Evolutionary conservation across 805 yeast species (phyloP), one percentile per base, ranked within the genome.

Genomic region (Blastobotrys americana): DNA sequence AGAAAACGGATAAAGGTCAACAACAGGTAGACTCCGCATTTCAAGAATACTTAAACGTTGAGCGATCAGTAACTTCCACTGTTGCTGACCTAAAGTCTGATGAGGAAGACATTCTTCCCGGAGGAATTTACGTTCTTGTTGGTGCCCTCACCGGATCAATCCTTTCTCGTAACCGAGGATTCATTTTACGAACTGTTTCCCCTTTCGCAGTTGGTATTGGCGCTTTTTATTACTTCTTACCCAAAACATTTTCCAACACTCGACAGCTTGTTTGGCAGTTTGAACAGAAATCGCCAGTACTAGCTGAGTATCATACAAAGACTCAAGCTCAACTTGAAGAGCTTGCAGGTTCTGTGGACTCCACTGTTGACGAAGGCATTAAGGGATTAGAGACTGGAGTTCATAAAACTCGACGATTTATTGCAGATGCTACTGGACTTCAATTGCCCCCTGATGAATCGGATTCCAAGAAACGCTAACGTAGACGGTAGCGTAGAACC

Each of bases 81-180:
- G 61, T 84, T 8, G 71, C 88, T 21, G 70, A 70, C 13, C 70
- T 87, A 52, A 87, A 81, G 60, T 70, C 75, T 48, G 76, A 68
- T 53, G 64, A 71, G 35, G 95, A 87, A 65, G 84, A 78, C 40
- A 63, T 85, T 41, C 69, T 83, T 41, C 93, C 95, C 10, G 82
- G 82, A 50, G 64, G 79, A 3, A 63, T 84, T 23, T 87, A 84
- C 59, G 70, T 87, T 34, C 58, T 78, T 6, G 74, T 85, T 22
- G 88, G 86, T 10, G 72, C 78, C 2, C 69, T 87, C 44, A 66
- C 86, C 5, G 95, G 95, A 33, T 74, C 82, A 38, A 80, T 86
- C 42, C 55, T 80, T 41, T 77, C 93, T 1, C 82, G 94, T 56
- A 77, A 80, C 55, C 71, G 83, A 46, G 77, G 77, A 45, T 52